Conservation (phyloP, 371 early-diverging fungal genomes). For the Mucor indicus region DNA sequence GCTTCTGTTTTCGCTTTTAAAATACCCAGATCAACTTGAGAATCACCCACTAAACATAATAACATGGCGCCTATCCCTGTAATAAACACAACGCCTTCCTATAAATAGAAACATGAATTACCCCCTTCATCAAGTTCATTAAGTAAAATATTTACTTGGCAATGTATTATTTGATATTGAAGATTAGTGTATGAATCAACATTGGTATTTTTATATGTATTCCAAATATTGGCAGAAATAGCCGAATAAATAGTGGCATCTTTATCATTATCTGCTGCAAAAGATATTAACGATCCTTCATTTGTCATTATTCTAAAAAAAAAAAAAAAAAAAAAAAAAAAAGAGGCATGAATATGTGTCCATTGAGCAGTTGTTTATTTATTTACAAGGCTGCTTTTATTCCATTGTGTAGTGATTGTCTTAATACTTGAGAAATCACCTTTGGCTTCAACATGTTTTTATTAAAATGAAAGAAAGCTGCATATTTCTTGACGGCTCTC, state of each 20-base stretch:
- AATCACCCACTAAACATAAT: constrained; percentile 67
- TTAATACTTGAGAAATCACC: constrained; percentile 65
- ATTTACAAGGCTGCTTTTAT: constrained; percentile 63
- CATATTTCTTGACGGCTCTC: too few relatives aligned
- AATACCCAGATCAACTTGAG: constrained; percentile 63
- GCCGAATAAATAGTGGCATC: constrained; percentile 70
- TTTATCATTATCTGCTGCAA: constrained; percentile 61
- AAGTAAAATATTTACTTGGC: constrained; percentile 50
- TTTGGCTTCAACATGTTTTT: constrained; percentile 64
- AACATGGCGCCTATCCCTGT: constrained; percentile 64
- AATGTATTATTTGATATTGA: constrained; percentile 59
- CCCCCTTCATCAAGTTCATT: not conserved
- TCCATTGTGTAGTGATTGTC: constrained; percentile 63
- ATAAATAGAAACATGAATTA: not conserved
- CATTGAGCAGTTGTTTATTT: not conserved
- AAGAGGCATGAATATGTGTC: not conserved
- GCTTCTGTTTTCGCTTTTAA: constrained; percentile 69
- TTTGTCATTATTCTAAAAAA: constrained; percentile 60
- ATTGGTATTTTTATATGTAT: constrained; percentile 63
- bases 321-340: not conserved
- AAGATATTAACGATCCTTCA: constrained; percentile 73
- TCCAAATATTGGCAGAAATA: constrained; percentile 77
- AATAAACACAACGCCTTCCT: constrained; percentile 68
- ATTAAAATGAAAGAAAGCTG: too few relatives aligned
- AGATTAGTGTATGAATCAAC: constrained; percentile 30